Conservation (phyloP, 169 alveolate genomes). For the Cryptosporidium ubiquitum region DNA sequence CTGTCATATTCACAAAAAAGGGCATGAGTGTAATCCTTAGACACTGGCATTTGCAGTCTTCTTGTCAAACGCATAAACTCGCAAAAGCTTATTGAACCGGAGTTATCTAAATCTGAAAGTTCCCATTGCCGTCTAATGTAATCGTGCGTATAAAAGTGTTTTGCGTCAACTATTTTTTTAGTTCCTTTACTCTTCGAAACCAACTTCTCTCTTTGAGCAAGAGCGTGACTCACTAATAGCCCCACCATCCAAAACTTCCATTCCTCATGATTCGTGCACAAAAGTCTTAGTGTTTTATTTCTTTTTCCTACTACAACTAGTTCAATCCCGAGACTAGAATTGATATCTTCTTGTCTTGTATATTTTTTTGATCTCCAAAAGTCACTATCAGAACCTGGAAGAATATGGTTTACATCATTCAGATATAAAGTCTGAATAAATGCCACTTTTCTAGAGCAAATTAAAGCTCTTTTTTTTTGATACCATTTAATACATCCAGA, state of each 20-base stretch:
- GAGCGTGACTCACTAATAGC: conserved; percentile 71
- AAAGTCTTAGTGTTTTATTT: conserved; percentile 32
- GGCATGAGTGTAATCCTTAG: conserved; percentile 57
- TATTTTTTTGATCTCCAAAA: conserved; percentile 58
- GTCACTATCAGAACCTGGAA: conserved; percentile 76
- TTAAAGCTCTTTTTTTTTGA: background rate
- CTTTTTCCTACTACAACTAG: conserved; percentile 33
- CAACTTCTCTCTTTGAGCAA: conserved; percentile 45
- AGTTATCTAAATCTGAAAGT: conserved; percentile 74
- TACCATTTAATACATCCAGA: conserved; percentile 66
- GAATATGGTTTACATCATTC: conserved; percentile 63
- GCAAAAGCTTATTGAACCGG: conserved; percentile 40
- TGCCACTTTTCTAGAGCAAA: conserved; percentile 7
- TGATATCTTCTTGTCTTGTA: background rate
- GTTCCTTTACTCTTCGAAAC: conserved; percentile 35
- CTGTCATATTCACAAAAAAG: conserved; percentile 65
- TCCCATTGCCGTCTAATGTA: conserved; percentile 76
- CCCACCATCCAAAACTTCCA: conserved; percentile 75
- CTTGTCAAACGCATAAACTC: conserved; percentile 67
- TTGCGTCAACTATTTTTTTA: conserved; percentile 32
- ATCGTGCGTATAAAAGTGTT: conserved; percentile 59
- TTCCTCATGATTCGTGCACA: conserved; percentile 65
- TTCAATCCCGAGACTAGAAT: conserved; percentile 63
- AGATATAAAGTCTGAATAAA: conserved; percentile 32
- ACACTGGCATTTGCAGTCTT: conserved; percentile 70